Evolutionary conservation across 441 rosid species (phyloP).

Genomic region (Pelargonium citronellum): DNA sequence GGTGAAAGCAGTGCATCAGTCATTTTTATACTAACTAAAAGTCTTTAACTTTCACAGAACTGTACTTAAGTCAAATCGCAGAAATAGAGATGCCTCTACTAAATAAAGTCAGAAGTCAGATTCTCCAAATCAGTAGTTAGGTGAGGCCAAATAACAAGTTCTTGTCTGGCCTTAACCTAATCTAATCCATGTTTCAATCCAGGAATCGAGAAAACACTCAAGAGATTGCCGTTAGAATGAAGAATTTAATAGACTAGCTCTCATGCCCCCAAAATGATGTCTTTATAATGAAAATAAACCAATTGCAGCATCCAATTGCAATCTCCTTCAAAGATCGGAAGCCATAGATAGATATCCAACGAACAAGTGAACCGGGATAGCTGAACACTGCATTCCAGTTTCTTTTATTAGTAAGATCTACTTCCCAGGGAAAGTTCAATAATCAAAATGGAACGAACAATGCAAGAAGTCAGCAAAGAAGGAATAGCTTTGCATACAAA

Average conservation of each 20-base stretch:
- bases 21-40: constrained; percentile 30
- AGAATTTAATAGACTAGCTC: constrained; percentile 20
- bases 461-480: not conserved
- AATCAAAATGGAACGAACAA: constrained; percentile 13
- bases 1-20: constrained; percentile 47
- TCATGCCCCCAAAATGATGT: constrained; percentile 29
- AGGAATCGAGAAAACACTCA: constrained; percentile 16
- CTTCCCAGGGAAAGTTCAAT: constrained; percentile 8
- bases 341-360: constrained; percentile 11
- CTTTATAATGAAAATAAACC: constrained; percentile 26
- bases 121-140: constrained; percentile 10
- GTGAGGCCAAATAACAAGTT: constrained; percentile 11
- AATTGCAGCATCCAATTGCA: constrained; percentile 35
- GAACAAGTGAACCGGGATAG: constrained; percentile 15
- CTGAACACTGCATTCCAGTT: constrained; percentile 28
- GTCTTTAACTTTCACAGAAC: constrained; percentile 14
- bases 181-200: constrained; percentile 23
- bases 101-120: constrained; percentile 8
- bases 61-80: constrained; percentile 11
- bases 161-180: constrained; percentile 12
- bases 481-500: constrained; percentile 6
- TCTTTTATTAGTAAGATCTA: constrained; percentile 23
- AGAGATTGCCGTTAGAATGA: constrained; percentile 16
- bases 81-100: constrained; percentile 10
- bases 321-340: constrained; percentile 25